Base-by-base conservation (phyloP, 148 eudicot genomes). In the Hydrangea macrophylla region DNA sequence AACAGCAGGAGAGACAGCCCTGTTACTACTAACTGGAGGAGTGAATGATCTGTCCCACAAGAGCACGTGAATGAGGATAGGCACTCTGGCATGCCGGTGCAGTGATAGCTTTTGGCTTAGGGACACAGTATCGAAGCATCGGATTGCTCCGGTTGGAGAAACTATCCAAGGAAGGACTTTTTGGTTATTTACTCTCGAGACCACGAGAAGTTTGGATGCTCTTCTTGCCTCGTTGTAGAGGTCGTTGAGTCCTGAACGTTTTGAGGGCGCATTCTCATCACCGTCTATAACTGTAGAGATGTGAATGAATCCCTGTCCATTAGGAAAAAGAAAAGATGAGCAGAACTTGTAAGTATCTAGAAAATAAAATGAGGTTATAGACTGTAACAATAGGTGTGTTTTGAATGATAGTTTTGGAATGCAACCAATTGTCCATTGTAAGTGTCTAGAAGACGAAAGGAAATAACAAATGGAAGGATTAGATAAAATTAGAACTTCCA, bases 81-180 rank as follows among this genome's bases (percentile, higher is more conserved):
- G 81, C 9, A 71, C 87, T 48, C 61, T 75, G 44, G 96, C 85
- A 30, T 89, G 97, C 5, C 90, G 83, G 67, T 92, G 96, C 37
- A 92, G 59, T 1, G 97, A 92, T 62, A 89, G 87, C 73, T 87
- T 92, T 55, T 83, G 92, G 80, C 97, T 89, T 53, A 92, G 81
- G 7, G 96, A 92, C 12, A 92, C 82, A 0, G 97, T 92, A 66
- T 92, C 97, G 35, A 80, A 92, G 68, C 97, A 89, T 39, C 93
- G 82, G 53, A 92, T 69, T 13, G 83, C 96, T 9, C 97, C 87
- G 12, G 82, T 65, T 6, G 90, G 75, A 54, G 96, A 85, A 64
- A 85, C 96, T 30, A 89, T 82, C 97, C 97, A 86, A 3, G 97
- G 97, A 27, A 92, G 86, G n/a, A 92, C 82, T 54, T 92, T 92